Evolutionary conservation across 139 green algal genomes (phyloP).

Genomic region (Medakamo hakoo): DNA sequence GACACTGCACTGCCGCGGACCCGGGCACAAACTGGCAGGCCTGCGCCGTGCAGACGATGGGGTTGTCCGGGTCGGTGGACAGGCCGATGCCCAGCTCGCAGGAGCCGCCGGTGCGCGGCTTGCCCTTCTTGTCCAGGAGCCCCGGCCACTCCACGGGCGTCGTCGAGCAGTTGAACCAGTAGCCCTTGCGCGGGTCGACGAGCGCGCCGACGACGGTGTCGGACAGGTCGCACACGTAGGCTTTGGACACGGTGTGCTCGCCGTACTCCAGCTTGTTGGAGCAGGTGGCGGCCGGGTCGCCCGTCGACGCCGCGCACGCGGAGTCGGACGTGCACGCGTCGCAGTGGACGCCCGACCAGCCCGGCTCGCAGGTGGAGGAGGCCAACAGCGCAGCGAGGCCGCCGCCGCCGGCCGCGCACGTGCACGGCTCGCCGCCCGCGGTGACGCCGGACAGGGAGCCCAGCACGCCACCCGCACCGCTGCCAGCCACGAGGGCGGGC

Average conservation of each 20-base stretch:
- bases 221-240: constrained; percentile 20
- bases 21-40: constrained; percentile 24
- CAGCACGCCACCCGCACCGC: too few relatives aligned
- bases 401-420: constrained; percentile 1
- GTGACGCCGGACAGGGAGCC: neutral
- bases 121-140: neutral
- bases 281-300: constrained; percentile 19
- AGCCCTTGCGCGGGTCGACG: neutral
- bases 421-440: constrained; percentile 4
- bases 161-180: constrained; percentile 5
- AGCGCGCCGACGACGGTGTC: neutral
- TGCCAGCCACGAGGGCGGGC: neutral
- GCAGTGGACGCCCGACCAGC: constrained; percentile 22
- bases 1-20: constrained; percentile 14
- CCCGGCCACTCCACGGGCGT: neutral
- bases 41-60: constrained; percentile 16
- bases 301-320: constrained; percentile 17
- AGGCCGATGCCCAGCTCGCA: constrained; percentile 1
- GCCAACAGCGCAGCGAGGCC: too few relatives aligned
- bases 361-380: constrained; percentile 13
- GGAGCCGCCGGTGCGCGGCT: neutral
- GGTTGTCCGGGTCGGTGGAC: constrained; percentile 5
- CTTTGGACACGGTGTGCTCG: constrained; percentile 19
- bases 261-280: constrained; percentile 12
- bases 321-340: constrained; percentile 17